phyloP scores from a whole-genome alignment of 1,284 basidiomycete genomes.

The Ganoderma sinense region DNA sequence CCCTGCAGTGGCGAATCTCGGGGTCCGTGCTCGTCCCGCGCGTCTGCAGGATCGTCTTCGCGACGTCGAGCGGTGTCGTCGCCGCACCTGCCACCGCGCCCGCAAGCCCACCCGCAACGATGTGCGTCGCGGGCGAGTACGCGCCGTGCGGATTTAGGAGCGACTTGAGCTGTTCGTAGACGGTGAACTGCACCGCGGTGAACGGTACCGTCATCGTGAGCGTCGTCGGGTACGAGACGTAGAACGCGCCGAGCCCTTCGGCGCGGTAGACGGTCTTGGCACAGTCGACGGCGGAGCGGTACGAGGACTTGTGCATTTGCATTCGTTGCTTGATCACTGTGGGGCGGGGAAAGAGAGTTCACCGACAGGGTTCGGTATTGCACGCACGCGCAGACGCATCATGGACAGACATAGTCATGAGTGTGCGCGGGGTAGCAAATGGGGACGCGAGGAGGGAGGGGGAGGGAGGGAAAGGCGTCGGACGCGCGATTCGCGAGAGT shows the following conservation, averaged over 20 bases:
- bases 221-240: slow-evolving; percentile 98
- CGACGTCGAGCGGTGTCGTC: slow-evolving; percentile 98
- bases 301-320: slow-evolving; percentile 94
- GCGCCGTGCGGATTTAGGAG: slow-evolving; percentile 85
- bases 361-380: not conserved
- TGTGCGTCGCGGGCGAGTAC: slow-evolving; percentile 94
- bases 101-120: slow-evolving; percentile 89
- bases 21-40: slow-evolving; percentile 85
- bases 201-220: slow-evolving; percentile 97
- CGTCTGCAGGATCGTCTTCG: slow-evolving; percentile 97
- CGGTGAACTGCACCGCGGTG: slow-evolving; percentile 97
- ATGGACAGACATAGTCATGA: not conserved
- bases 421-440: not conserved
- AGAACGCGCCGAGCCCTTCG: slow-evolving; percentile 94
- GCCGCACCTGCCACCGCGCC: slow-evolving; percentile 95
- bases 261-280: slow-evolving; percentile 84
- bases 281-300: slow-evolving; percentile 85
- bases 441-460: not conserved
- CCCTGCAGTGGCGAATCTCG: slow-evolving; percentile 85
- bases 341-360: slow-evolving; percentile 16
- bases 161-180: slow-evolving; percentile 94
- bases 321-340: slow-evolving; percentile 99
- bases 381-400: slow-evolving; percentile 12
- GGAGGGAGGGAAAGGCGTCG: slow-evolving; percentile 14
- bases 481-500: slow-evolving; percentile 18